phyloP scores from a whole-genome alignment of 768 basidiomycete genomes.

The Mycena olivaceomarginata region DNA sequence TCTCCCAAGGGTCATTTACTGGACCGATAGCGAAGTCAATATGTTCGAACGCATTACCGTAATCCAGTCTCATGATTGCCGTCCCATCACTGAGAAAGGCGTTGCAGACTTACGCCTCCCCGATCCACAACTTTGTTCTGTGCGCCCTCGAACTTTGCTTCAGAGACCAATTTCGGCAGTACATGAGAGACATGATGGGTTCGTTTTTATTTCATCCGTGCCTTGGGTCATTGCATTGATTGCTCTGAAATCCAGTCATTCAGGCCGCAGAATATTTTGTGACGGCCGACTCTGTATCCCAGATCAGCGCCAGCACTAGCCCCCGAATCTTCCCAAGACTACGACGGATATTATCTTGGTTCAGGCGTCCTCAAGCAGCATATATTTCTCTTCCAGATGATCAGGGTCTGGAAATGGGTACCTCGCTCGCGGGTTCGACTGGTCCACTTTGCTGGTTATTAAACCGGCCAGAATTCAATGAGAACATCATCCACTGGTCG shows the following conservation, averaged over 20 bases:
- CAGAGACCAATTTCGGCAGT: neutral
- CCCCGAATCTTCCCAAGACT: conserved; percentile 2
- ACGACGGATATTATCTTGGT: neutral
- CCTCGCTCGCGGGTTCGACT: neutral
- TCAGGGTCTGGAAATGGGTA: neutral
- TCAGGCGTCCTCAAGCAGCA: neutral
- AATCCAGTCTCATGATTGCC: neutral
- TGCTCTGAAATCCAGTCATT: neutral
- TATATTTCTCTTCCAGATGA: neutral
- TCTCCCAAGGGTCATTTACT: neutral
- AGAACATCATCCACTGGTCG: conserved; percentile 7
- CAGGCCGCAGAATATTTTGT: conserved; percentile 5
- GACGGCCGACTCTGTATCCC: neutral
- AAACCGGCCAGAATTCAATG: neutral
- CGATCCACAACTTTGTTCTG: neutral
- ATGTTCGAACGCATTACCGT: neutral
- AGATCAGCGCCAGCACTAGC: neutral
- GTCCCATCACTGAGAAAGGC: neutral
- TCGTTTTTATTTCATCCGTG: neutral
- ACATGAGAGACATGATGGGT: conserved; percentile 3
- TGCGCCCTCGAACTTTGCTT: conserved; percentile 5
- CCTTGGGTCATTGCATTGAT: neutral
- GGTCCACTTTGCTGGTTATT: neutral
- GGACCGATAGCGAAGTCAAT: neutral
- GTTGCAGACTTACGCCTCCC: conserved; percentile 2